phyloP scores from a whole-genome alignment of 805 yeast species.

The Kregervanrija pseudodelftensis region DNA sequence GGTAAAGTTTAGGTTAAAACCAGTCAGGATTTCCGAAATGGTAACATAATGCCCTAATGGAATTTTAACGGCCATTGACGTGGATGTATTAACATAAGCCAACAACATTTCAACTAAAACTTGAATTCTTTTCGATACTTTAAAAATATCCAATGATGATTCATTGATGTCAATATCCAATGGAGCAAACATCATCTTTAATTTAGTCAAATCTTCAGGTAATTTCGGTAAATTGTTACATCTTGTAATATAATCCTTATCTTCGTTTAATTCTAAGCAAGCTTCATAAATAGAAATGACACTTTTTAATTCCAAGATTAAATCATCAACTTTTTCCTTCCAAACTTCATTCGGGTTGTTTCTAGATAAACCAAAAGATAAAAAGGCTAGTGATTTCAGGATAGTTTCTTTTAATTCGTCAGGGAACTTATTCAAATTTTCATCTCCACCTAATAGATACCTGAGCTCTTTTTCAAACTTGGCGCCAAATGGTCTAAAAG shows the following conservation, averaged over 20 bases:
- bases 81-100: conserved; percentile 42
- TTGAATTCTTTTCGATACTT: conserved; percentile 45
- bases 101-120: conserved; percentile 38
- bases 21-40: conserved; percentile 45
- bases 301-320: conserved; percentile 48
- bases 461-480: conserved; percentile 45
- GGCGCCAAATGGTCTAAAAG: conserved; percentile 72
- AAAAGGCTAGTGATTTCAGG: conserved; percentile 43
- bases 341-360: conserved; percentile 39
- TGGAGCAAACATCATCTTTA: conserved; percentile 34
- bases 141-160: conserved; percentile 39
- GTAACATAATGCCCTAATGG: conserved; percentile 56
- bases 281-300: conserved; percentile 51
- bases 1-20: conserved; percentile 48
- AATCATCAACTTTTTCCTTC: conserved; percentile 37
- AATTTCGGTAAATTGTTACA: conserved; percentile 36
- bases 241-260: conserved; percentile 37
- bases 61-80: conserved; percentile 42
- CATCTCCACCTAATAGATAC: conserved; percentile 27
- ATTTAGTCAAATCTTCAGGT: conserved; percentile 12
- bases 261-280: conserved; percentile 51
- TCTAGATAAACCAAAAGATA: conserved; percentile 51
- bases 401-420: conserved; percentile 32
- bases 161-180: conserved; percentile 54
- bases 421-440: conserved; percentile 34